These are phyloP conservation scores for Sordariomycetes sp. DNA, from an alignment of 2,329 filamentous ascomycete species.

Conservation along the genomic window DNA sequence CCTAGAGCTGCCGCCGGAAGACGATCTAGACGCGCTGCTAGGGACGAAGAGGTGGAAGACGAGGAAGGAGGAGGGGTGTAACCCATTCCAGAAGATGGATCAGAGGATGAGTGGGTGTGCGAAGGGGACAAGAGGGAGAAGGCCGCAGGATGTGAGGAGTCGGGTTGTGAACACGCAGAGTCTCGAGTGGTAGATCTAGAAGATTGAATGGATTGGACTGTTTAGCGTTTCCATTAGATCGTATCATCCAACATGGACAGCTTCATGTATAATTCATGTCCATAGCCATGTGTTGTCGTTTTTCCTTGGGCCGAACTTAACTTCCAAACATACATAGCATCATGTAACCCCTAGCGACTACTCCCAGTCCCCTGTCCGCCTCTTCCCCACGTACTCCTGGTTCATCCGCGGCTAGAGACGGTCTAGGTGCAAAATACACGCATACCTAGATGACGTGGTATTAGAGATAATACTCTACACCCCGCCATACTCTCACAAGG, in stretches of 20 bases:
- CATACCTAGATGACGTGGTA: no score
- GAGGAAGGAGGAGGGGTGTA: constrained; percentile 49
- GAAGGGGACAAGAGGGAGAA: background rate
- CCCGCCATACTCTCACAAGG: no score
- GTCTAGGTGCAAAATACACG: background rate
- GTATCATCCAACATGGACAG: background rate
- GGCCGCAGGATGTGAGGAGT: background rate
- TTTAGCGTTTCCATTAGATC: background rate
- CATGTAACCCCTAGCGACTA: no score
- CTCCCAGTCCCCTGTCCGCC: background rate
- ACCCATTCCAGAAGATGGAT: constrained; percentile 30
- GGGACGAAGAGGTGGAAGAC: constrained; percentile 72
- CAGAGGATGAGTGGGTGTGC: constrained; percentile 13
- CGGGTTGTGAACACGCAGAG: background rate
- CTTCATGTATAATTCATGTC: background rate
- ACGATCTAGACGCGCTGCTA: constrained; percentile 66
- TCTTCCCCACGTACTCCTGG: no score
- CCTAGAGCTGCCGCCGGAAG: constrained; percentile 64
- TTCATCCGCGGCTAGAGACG: background rate
- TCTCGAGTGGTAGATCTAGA: constrained; percentile 1
- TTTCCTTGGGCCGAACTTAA: no score
- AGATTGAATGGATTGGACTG: no score
- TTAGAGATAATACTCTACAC: no score
- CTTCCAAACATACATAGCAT: no score
- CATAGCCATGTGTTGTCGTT: no score